phyloP scores from a whole-genome alignment of 176 grass and related monocot species.

The Aegilops umbellulata region DNA sequence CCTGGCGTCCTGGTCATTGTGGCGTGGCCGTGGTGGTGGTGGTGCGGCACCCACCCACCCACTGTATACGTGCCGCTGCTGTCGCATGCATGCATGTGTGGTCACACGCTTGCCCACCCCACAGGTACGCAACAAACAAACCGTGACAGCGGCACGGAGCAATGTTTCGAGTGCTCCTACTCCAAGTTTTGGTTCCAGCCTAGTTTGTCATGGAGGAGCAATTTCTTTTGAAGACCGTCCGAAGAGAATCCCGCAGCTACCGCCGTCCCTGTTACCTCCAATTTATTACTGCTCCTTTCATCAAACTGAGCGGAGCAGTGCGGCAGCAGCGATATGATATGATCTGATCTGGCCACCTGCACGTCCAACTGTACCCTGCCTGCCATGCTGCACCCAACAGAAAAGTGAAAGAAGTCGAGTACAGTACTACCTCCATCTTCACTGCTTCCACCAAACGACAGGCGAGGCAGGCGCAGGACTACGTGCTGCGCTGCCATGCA shows the following conservation, averaged over 20 bases:
- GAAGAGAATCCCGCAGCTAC: background rate
- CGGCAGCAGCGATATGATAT: background rate
- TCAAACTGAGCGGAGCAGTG: background rate
- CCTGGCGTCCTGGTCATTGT: background rate
- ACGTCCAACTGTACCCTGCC: background rate
- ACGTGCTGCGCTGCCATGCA: background rate
- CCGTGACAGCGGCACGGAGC: background rate
- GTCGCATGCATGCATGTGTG: background rate
- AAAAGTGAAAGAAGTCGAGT: background rate
- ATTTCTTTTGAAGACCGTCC: too few relatives aligned
- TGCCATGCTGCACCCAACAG: background rate
- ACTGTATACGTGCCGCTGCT: background rate
- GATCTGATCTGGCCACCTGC: background rate
- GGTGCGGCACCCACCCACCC: background rate
- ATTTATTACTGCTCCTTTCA: background rate
- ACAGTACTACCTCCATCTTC: background rate
- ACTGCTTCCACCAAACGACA: constrained; percentile 4
- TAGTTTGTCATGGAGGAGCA: too few relatives aligned
- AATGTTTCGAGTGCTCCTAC: too few relatives aligned
- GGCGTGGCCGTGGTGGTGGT: background rate
- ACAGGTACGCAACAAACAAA: background rate
- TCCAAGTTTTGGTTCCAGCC: too few relatives aligned
- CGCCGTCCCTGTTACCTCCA: background rate
- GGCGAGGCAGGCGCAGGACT: background rate
- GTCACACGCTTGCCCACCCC: background rate